Conservation (phyloP, 345 rosid genomes). For the Arabis hirsuta region DNA sequence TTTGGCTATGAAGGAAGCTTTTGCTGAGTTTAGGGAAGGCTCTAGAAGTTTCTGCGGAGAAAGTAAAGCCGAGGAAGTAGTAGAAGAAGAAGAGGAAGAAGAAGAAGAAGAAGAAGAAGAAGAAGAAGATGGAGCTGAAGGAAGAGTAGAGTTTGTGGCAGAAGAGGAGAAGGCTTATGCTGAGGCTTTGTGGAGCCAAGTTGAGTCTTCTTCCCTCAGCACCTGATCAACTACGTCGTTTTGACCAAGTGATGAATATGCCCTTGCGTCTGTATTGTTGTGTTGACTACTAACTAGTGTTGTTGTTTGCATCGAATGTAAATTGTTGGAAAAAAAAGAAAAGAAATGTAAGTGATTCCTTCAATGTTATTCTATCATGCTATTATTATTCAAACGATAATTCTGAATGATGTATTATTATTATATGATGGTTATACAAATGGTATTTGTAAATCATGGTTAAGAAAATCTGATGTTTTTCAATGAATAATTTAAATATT, state of each 20-base stretch:
- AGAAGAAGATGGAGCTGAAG: constrained; percentile 53
- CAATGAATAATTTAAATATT: too few relatives aligned
- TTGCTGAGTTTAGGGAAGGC: constrained; percentile 48
- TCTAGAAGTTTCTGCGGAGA: constrained; percentile 48
- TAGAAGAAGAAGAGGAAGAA: constrained; percentile 54
- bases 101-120: constrained; percentile 64
- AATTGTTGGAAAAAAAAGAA: neutral
- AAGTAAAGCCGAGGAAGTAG: constrained; percentile 49
- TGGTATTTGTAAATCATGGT: too few relatives aligned
- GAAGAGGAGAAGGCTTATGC: constrained; percentile 80
- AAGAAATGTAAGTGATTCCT: neutral
- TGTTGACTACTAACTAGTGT: constrained; percentile 8
- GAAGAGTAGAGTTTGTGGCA: constrained; percentile 41
- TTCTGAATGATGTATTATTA: too few relatives aligned
- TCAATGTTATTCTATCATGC: too few relatives aligned
- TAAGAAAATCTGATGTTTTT: too few relatives aligned
- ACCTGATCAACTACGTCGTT: constrained; percentile 37
- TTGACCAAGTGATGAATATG: neutral
- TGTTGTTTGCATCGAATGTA: neutral
- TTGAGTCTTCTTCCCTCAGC: constrained; percentile 65
- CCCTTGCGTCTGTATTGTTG: neutral
- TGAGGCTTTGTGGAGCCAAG: constrained; percentile 70
- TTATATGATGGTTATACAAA: too few relatives aligned
- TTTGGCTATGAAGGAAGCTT: constrained; percentile 72
- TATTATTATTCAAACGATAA: too few relatives aligned